Evolutionary conservation across 495 filamentous ascomycete genomes (phyloP).

Genomic region (Penicillium antarcticum): DNA sequence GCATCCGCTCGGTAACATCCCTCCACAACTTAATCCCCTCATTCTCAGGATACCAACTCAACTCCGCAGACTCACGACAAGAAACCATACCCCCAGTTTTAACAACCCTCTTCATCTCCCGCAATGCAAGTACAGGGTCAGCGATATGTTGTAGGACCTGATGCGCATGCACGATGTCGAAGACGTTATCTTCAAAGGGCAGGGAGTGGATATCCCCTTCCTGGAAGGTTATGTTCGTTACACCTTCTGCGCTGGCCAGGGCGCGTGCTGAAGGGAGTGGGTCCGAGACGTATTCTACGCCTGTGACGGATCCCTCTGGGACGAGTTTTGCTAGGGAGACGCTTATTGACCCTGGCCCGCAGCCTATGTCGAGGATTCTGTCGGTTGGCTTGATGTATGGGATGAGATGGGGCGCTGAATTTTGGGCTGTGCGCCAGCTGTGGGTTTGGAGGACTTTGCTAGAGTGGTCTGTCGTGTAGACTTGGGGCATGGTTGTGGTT

Average conservation of each 20-base stretch:
- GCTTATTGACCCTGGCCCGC: conserved; percentile 58
- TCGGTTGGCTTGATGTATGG: conserved; percentile 42
- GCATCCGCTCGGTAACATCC: conserved; percentile 31
- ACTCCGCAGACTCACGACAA: conserved; percentile 41
- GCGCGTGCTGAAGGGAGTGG: conserved; percentile 40
- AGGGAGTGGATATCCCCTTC: conserved; percentile 46
- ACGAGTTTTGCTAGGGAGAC: conserved; percentile 47
- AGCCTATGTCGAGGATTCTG: conserved; percentile 56
- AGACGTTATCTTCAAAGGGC: conserved; percentile 45
- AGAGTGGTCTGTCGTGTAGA: conserved; percentile 52
- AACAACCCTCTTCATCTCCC: conserved; percentile 49
- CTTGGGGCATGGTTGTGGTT: conserved; percentile 6
- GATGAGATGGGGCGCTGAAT: conserved; percentile 50
- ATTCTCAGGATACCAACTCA: conserved; percentile 48
- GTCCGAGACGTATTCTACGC: conserved; percentile 39
- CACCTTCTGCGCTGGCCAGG: conserved; percentile 31
- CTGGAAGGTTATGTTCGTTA: conserved; percentile 47
- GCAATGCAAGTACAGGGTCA: conserved; percentile 41
- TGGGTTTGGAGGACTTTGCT: conserved; percentile 48
- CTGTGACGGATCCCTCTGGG: conserved; percentile 45
- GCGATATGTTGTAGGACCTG: conserved; percentile 56
- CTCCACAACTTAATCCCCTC: conserved; percentile 39
- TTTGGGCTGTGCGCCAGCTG: conserved; percentile 47
- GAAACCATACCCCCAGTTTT: conserved; percentile 54
- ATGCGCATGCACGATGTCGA: conserved; percentile 59